Percentiles rank a stretch among this genome's conserved stretches.
phyloP scores from a whole-genome alignment of 192 early-diverging fungal genomes.

The Dissophora globulifera region DNA sequence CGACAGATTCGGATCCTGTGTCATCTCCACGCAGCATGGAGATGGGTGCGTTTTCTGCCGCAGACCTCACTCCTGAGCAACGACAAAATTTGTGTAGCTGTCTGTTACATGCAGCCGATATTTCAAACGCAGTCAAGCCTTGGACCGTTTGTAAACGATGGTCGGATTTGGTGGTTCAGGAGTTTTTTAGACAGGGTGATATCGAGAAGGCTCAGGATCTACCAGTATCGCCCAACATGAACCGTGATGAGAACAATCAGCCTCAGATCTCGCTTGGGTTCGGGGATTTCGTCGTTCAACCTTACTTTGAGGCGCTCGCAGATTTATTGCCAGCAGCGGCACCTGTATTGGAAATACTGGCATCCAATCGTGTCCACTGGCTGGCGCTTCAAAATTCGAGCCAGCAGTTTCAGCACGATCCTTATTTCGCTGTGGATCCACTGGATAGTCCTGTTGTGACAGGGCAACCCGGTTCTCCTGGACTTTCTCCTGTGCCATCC shows the following conservation, averaged over 20 bases:
- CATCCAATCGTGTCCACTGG: conserved; percentile 71
- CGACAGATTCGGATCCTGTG: conserved; percentile 16
- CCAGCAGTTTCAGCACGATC: conserved; percentile 22
- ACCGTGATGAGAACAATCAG: conserved; percentile 77
- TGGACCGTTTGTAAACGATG: conserved; percentile 89
- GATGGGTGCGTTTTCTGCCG: neutral
- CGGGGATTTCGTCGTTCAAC: conserved; percentile 86
- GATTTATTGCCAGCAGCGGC: conserved; percentile 76
- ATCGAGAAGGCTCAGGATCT: conserved; percentile 78
- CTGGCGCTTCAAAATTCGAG: conserved; percentile 48
- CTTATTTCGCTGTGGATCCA: conserved; percentile 22
- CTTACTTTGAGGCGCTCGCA: conserved; percentile 85
- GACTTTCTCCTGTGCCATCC: conserved; percentile 2
- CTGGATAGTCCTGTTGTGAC: conserved; percentile 5
- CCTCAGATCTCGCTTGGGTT: conserved; percentile 84
- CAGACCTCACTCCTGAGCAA: conserved; percentile 55
- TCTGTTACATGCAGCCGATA: conserved; percentile 88
- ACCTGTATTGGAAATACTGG: conserved; percentile 65
- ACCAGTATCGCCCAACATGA: conserved; percentile 92
- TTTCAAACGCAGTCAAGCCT: conserved; percentile 88
- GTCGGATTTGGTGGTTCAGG: conserved; percentile 88
- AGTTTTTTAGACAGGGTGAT: conserved; percentile 92
- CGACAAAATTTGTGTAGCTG: conserved; percentile 72
- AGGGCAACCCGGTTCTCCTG: conserved; percentile 22
- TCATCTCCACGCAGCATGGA: conserved; percentile 19